These are phyloP conservation scores for Scheffersomyces insectosa DNA, from an alignment of 1,139 yeast genomes.

Conservation along the genomic window DNA sequence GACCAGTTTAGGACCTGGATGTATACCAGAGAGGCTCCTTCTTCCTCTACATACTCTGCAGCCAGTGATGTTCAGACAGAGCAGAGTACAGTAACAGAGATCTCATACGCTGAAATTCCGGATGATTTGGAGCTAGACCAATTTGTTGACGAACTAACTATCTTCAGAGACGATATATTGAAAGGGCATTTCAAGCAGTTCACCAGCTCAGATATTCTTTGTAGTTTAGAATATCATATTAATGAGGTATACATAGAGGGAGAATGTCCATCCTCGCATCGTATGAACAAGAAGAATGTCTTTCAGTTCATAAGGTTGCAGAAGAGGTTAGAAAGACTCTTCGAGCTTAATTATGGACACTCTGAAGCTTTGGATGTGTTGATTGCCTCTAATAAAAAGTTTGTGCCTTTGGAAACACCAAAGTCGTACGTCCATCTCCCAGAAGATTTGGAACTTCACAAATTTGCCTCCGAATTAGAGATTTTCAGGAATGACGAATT, in stretches of 20 bases:
- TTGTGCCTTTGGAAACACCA: neutral
- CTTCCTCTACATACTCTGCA: neutral
- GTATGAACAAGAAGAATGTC: conserved; percentile 18
- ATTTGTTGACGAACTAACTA: conserved; percentile 21
- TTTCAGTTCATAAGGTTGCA: conserved; percentile 19
- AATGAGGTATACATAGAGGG: conserved; percentile 13
- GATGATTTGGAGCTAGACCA: conserved; percentile 25
- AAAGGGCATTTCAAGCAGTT: neutral
- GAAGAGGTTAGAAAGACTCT: conserved; percentile 19
- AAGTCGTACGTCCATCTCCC: conserved; percentile 15
- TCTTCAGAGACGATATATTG: conserved; percentile 11
- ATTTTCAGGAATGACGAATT: conserved; percentile 13
- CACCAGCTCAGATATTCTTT: conserved; percentile 9
- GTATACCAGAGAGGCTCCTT: neutral
- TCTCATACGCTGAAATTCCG: conserved; percentile 20
- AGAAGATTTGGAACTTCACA: conserved; percentile 15
- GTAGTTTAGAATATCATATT: conserved; percentile 17
- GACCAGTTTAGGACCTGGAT: conserved; percentile 3
- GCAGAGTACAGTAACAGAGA: neutral
- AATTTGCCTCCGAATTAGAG: conserved; percentile 8
- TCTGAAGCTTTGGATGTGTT: conserved; percentile 34
- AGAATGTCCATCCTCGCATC: conserved; percentile 13
- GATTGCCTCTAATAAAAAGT: conserved; percentile 7
- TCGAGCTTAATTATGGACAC: conserved; percentile 27
- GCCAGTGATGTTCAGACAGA: neutral